phyloP scores from a whole-genome alignment of 306 rosid genomes.

The Sesbania bispinosa region DNA sequence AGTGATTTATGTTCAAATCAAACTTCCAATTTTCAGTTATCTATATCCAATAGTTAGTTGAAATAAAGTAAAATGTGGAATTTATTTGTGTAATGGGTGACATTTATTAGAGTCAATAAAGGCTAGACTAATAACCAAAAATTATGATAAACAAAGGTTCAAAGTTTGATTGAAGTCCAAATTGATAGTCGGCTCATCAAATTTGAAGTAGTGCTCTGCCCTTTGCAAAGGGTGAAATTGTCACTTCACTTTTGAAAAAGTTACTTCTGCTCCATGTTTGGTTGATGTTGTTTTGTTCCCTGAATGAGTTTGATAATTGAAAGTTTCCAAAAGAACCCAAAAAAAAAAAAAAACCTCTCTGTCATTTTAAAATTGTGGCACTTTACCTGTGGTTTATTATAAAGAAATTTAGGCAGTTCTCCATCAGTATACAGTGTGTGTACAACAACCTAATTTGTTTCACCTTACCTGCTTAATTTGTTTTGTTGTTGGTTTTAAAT shows the following conservation, averaged over 20 bases:
- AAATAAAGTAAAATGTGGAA: neutral
- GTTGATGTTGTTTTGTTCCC: no score
- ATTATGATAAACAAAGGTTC: neutral
- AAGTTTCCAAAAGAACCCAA: no score
- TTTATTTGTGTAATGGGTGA: neutral
- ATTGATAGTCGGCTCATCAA: conserved; percentile 37
- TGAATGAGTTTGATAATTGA: no score
- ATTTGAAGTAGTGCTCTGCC: conserved; percentile 17
- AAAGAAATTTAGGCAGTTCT: neutral
- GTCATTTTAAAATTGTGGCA: neutral
- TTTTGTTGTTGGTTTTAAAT: neutral
- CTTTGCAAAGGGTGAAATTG: conserved; percentile 12
- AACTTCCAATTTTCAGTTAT: neutral
- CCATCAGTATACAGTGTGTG: neutral
- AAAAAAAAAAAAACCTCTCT: no score
- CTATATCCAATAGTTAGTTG: neutral
- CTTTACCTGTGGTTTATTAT: neutral
- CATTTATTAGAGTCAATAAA: conserved; percentile 9
- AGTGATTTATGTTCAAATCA: neutral
- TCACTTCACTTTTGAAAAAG: no score
- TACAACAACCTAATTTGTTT: neutral
- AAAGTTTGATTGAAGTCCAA: conserved; percentile 25
- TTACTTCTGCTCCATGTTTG: neutral
- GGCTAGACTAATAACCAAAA: neutral
- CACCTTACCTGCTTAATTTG: conserved; percentile 13